phyloP scores from a whole-genome alignment of 2,329 filamentous ascomycete genomes.

The Rhynchosporium secalis region DNA sequence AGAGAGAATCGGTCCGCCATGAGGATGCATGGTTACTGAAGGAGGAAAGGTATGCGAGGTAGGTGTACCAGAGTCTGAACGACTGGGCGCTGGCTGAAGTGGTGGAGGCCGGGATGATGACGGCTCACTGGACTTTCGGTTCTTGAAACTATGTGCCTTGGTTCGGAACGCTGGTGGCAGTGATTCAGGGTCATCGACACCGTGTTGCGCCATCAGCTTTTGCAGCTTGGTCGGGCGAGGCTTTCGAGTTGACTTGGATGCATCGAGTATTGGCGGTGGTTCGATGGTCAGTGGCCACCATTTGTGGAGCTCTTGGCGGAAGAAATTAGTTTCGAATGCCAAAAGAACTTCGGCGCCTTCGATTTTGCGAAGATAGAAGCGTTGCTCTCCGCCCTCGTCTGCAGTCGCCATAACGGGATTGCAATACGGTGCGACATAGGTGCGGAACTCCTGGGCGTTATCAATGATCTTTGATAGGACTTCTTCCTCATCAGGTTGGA shows the following conservation, averaged over 20 bases:
- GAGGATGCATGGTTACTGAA: constrained; percentile 28
- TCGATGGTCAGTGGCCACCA: constrained; percentile 89
- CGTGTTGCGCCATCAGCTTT: constrained; percentile 86
- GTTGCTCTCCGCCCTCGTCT: constrained; percentile 83
- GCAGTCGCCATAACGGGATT: constrained; percentile 78
- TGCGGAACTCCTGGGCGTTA: constrained; percentile 79
- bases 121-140: constrained; percentile 39
- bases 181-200: constrained; percentile 87
- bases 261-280: constrained; percentile 80
- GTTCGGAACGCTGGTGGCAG: constrained; percentile 66
- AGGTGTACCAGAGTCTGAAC: constrained; percentile 37
- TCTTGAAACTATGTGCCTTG: constrained; percentile 40
- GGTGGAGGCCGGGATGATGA: constrained; percentile 33
- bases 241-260: constrained; percentile 89
- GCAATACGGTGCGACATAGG: constrained; percentile 77
- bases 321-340: constrained; percentile 93
- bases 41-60: constrained; percentile 35
- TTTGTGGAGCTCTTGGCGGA: constrained; percentile 91
- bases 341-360: constrained; percentile 94
- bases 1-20: constrained; percentile 33
- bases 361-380: constrained; percentile 95
- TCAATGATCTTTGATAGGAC: constrained; percentile 83
- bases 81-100: constrained; percentile 38
- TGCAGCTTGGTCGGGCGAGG: constrained; percentile 95
- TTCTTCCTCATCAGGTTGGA: constrained; percentile 94